Conservation (phyloP, 768 basidiomycete species). For the Boletus coccyginus region DNA sequence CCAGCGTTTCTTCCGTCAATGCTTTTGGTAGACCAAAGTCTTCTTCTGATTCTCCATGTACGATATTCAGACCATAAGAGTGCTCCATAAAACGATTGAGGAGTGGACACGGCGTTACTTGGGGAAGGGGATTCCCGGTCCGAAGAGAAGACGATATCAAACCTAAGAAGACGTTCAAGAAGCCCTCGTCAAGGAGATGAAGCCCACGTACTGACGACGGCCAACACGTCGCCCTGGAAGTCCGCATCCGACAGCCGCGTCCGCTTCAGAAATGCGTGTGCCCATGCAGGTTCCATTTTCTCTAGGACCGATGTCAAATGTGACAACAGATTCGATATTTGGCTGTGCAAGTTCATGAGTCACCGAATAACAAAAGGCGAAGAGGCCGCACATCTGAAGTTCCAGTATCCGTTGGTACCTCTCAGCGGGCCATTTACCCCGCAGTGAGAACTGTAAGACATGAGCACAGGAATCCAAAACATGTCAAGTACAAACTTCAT, state of each 20-base stretch:
- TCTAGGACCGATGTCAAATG: constrained; percentile 73
- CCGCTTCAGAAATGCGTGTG: constrained; percentile 68
- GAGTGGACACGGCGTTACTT: constrained; percentile 79
- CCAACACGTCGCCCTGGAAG: constrained; percentile 83
- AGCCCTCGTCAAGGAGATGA: neutral
- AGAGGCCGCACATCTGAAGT: constrained; percentile 55
- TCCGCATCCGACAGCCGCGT: constrained; percentile 74
- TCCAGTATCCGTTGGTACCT: constrained; percentile 70
- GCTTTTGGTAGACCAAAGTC: constrained; percentile 71
- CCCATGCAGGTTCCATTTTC: constrained; percentile 75
- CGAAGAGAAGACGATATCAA: constrained; percentile 76
- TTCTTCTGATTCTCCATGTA: constrained; percentile 69
- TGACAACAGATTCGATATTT: constrained; percentile 66
- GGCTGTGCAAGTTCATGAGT: constrained; percentile 37
- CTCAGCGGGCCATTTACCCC: constrained; percentile 78
- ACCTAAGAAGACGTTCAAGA: constrained; percentile 37
- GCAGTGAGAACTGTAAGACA: constrained; percentile 60
- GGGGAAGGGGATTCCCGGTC: constrained; percentile 73
- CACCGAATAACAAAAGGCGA: neutral
- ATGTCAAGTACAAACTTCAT: constrained; percentile 48
- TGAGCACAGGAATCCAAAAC: neutral
- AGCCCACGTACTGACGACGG: constrained; percentile 63
- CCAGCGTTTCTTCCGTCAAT: constrained; percentile 69
- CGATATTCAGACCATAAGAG: constrained; percentile 61
- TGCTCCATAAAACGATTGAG: constrained; percentile 44